Evolutionary conservation across 176 grass and related monocot species (phyloP).

Genomic region (Cenchrus fungigraminus): DNA sequence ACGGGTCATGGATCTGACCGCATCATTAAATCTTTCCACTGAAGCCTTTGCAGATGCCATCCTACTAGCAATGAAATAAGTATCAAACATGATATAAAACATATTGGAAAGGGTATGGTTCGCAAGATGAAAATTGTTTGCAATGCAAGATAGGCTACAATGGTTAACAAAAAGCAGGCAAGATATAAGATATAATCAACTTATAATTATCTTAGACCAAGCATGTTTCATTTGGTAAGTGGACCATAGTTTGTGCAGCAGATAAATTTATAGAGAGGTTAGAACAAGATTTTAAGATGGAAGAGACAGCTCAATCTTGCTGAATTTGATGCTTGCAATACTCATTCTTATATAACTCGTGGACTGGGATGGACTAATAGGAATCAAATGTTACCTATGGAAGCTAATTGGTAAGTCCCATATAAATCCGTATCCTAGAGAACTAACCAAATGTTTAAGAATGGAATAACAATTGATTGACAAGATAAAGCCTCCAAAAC

Average conservation of each 20-base stretch:
- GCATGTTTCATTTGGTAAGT: background rate
- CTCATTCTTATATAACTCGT: background rate
- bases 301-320: background rate
- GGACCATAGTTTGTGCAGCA: background rate
- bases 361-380: background rate
- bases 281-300: background rate
- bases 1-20: conserved; percentile 45
- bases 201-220: background rate
- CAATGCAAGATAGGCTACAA: background rate
- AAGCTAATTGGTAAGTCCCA: background rate
- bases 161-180: background rate
- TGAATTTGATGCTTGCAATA: background rate
- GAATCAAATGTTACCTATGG: background rate
- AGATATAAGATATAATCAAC: background rate
- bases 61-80: conserved; percentile 31
- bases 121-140: background rate
- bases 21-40: conserved; percentile 31
- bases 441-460: background rate
- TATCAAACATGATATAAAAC: conserved; percentile 12
- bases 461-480: background rate
- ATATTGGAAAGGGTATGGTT: background rate
- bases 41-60: conserved; percentile 28
- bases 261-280: background rate
- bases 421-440: background rate
- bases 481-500: background rate